A percentile compares a stretch with the other conserved stretches of the same genome.
phyloP scores from a whole-genome alignment of 73 alveolate genomes.

The Tetrahymena thermophila region DNA sequence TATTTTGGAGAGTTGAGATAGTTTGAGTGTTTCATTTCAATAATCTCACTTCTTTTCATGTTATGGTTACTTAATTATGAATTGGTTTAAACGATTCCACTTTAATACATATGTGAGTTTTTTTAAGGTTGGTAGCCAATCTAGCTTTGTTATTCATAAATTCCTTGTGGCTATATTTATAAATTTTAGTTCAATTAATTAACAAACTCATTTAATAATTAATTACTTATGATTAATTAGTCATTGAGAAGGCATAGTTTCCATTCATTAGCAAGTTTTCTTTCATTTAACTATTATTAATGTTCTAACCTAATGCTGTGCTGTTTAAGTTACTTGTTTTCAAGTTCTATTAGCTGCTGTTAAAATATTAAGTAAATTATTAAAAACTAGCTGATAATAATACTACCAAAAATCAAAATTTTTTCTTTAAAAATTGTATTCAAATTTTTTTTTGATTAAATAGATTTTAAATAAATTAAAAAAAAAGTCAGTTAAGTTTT shows the following conservation, averaged over 20 bases:
- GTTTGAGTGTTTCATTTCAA: neutral
- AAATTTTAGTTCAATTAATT: neutral
- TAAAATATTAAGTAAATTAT: neutral
- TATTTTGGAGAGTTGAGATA: neutral
- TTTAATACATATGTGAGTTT: neutral
- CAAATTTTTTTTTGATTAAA: neutral
- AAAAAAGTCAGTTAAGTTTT: neutral
- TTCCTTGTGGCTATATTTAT: neutral
- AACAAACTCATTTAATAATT: neutral
- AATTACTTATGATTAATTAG: neutral
- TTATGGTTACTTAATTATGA: neutral
- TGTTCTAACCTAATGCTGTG: neutral
- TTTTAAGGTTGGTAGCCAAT: neutral
- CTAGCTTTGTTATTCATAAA: neutral
- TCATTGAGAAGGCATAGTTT: neutral
- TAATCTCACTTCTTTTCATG: neutral
- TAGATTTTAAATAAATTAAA: neutral
- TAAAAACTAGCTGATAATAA: neutral
- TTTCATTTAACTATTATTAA: neutral
- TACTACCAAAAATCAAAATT: neutral
- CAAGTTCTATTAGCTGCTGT: neutral
- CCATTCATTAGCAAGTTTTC: neutral
- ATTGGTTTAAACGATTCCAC: neutral
- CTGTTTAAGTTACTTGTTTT: neutral
- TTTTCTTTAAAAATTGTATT: neutral